These are phyloP conservation scores for Neurospora tetrasperma DNA, from an alignment of 495 filamentous ascomycete genomes.

Conservation along the genomic window DNA sequence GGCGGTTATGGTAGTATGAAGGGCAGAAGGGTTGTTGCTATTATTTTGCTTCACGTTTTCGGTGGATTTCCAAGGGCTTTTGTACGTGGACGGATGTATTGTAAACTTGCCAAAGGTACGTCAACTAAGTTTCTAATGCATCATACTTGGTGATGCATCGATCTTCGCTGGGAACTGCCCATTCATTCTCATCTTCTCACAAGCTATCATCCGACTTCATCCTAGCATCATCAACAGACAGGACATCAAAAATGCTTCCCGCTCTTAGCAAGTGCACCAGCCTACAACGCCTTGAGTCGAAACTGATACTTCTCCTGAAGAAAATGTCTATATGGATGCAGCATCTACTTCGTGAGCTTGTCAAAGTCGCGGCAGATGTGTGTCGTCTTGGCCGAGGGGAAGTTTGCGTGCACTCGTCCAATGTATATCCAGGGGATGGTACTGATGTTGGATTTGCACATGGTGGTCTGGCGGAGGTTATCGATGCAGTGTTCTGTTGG, in stretches of 20 bases:
- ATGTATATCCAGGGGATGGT: conserved; percentile 4
- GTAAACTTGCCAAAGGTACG: neutral
- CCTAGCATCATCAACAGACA: neutral
- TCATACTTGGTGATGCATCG: neutral
- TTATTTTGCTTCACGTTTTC: neutral
- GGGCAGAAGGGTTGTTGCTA: neutral
- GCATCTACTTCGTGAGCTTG: conserved; percentile 2
- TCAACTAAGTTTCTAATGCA: neutral
- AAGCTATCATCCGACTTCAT: neutral
- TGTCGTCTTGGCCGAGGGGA: conserved; percentile 4
- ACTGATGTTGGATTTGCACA: conserved; percentile 23
- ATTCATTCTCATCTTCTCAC: neutral
- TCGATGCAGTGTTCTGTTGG: conserved; percentile 22
- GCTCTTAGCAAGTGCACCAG: neutral
- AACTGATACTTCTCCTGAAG: conserved; percentile 7
- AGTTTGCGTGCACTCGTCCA: neutral
- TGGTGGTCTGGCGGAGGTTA: conserved; percentile 24
- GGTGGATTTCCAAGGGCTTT: neutral
- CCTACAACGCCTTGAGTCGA: neutral
- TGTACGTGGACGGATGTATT: neutral
- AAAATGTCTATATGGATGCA: neutral
- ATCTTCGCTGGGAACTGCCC: neutral
- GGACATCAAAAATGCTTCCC: neutral
- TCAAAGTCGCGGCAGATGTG: conserved; percentile 7
- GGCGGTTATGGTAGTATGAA: neutral